Conservation (phyloP, 441 rosid genomes). For the Theobroma grandiflorum region DNA sequence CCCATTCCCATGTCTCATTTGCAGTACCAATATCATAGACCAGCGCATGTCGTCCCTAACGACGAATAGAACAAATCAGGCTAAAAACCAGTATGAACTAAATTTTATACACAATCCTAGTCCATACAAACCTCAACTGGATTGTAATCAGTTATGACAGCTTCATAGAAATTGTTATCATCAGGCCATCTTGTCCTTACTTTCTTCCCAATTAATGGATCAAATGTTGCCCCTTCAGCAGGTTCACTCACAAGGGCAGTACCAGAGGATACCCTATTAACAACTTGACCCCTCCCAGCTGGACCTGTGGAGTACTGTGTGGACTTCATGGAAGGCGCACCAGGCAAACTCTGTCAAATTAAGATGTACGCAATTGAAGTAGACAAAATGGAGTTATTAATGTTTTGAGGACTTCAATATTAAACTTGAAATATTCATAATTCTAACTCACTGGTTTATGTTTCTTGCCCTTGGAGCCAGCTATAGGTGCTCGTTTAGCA, state of each 20-base stretch:
- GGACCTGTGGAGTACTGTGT: constrained; percentile 50
- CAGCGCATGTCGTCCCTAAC: constrained; percentile 62
- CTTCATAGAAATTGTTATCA: constrained; percentile 76
- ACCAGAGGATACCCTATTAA: constrained; percentile 55
- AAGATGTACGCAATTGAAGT: background rate
- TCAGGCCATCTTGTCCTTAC: constrained; percentile 77
- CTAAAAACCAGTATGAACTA: constrained; percentile 21
- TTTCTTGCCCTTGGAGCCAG: constrained; percentile 51
- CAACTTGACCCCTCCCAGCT: constrained; percentile 51
- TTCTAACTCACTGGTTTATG: constrained; percentile 55
- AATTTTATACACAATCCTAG: constrained; percentile 26
- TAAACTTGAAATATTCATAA: background rate
- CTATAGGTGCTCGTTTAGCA: constrained; percentile 46
- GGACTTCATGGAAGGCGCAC: constrained; percentile 53
- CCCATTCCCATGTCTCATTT: constrained; percentile 71
- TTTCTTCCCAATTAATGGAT: constrained; percentile 59
- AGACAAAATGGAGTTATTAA: background rate
- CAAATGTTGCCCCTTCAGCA: constrained; percentile 47
- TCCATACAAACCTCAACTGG: constrained; percentile 53
- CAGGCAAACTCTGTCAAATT: constrained; percentile 48
- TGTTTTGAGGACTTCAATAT: background rate
- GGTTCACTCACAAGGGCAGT: constrained; percentile 52
- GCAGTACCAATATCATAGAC: constrained; percentile 63
- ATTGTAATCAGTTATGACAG: constrained; percentile 60
- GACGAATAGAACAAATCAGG: constrained; percentile 10